Evolutionary conservation across 164 flowering plant genomes (phyloP).

Genomic region (Nelumbo lutea): DNA sequence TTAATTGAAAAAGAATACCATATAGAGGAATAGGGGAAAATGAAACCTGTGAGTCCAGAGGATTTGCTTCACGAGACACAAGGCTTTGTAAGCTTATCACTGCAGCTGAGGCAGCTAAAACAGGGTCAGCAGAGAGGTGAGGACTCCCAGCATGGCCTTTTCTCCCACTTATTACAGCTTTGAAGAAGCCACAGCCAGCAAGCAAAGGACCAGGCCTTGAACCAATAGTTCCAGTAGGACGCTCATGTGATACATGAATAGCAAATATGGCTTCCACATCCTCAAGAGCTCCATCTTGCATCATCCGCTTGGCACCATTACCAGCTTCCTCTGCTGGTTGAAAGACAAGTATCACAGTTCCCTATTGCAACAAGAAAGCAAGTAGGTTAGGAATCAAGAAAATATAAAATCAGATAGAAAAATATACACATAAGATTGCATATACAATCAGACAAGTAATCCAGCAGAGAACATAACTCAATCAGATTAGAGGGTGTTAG

Average conservation of each 20-base stretch:
- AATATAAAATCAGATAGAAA: background rate
- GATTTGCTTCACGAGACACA: constrained; percentile 87
- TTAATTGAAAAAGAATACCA: background rate
- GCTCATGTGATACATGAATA: constrained; percentile 59
- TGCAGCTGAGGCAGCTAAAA: constrained; percentile 72
- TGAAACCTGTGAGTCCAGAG: constrained; percentile 73
- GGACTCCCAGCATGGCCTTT: constrained; percentile 29
- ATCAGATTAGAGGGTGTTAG: too few species aligned
- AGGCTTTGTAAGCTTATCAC: constrained; percentile 79
- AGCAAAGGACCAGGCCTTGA: constrained; percentile 82
- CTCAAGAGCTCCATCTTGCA: constrained; percentile 63
- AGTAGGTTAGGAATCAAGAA: constrained; percentile 1
- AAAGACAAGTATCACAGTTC: constrained; percentile 74
- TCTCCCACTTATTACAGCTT: constrained; percentile 50
- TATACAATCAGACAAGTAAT: background rate
- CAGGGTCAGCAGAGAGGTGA: constrained; percentile 41
- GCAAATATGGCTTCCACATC: constrained; percentile 87
- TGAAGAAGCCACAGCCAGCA: constrained; percentile 84
- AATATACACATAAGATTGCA: background rate
- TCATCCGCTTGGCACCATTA: constrained; percentile 79
- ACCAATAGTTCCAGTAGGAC: constrained; percentile 58
- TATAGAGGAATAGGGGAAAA: background rate
- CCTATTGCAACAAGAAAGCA: constrained; percentile 31
- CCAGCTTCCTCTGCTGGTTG: constrained; percentile 98
- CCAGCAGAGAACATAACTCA: too few species aligned